A percentile compares a stretch with the other conserved stretches of the same genome.
Evolutionary conservation across 139 green algal species (phyloP).

Genomic region (Chlorella sp.): DNA sequence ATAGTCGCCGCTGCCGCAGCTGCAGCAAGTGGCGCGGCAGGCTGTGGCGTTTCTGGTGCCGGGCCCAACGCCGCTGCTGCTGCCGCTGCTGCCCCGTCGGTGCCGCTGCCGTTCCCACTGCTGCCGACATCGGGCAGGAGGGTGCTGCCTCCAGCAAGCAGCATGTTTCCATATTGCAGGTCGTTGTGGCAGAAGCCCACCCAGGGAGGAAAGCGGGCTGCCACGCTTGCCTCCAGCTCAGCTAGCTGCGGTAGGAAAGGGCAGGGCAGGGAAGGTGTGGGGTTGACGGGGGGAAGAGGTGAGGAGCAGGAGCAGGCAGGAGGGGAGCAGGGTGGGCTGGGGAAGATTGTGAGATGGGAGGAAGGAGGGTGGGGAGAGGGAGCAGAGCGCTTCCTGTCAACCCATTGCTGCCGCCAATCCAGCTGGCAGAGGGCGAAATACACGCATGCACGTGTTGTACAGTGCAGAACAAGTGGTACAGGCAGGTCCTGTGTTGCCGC

Average conservation of each 20-base stretch:
- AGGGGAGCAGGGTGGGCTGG: no score
- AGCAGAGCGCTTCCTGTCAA: background rate
- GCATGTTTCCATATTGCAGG: constrained; percentile 81
- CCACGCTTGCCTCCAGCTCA: background rate
- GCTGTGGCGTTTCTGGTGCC: no score
- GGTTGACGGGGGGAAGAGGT: no score
- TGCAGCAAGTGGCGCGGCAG: no score
- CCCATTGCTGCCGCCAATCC: background rate
- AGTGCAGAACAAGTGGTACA: background rate
- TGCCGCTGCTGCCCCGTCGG: background rate
- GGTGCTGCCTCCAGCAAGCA: constrained; percentile 33
- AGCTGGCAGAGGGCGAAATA: background rate
- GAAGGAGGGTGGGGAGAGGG: background rate
- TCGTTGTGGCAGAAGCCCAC: constrained; percentile 78
- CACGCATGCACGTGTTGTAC: background rate
- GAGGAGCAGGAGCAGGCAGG: no score
- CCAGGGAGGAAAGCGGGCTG: constrained; percentile 38
- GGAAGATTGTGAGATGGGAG: background rate
- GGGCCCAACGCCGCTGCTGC: background rate
- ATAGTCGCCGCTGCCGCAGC: no score
- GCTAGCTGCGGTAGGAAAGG: background rate
- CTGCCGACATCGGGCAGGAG: background rate
- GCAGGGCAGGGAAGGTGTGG: background rate
- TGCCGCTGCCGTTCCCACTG: background rate
- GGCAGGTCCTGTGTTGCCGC: background rate